phyloP scores from a whole-genome alignment of 768 basidiomycete genomes.

The Pholiota microspora region DNA sequence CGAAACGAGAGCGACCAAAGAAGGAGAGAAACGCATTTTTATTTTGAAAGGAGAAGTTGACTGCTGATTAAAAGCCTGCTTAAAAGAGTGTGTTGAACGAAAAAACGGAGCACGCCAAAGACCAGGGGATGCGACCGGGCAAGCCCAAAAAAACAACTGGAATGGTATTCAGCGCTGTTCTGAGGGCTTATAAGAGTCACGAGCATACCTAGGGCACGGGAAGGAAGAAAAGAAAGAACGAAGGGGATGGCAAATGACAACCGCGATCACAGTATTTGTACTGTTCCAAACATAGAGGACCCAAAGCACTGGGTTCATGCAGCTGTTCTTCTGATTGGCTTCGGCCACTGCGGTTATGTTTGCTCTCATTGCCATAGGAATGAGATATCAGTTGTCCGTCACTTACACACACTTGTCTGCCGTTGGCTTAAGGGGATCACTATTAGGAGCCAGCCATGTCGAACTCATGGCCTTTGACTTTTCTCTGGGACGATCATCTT shows the following conservation, averaged over 20 bases:
- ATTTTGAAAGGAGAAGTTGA: constrained; percentile 22
- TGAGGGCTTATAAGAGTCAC: neutral
- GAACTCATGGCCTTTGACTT: neutral
- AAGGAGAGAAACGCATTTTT: constrained; percentile 49
- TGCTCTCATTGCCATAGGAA: constrained; percentile 15
- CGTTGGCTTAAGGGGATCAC: neutral
- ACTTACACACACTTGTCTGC: constrained; percentile 2
- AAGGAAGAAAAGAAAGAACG: constrained; percentile 28
- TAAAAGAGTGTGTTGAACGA: constrained; percentile 33
- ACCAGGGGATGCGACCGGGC: constrained; percentile 71
- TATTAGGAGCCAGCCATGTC: neutral
- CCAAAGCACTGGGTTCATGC: constrained; percentile 20
- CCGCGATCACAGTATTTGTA: constrained; percentile 35
- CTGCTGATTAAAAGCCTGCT: constrained; percentile 44
- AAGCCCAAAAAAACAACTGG: constrained; percentile 55
- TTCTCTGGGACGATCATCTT: neutral
- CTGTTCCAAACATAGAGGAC: constrained; percentile 22
- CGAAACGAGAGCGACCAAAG: constrained; percentile 39
- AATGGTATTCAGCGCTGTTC: constrained; percentile 8
- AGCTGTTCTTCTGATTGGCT: constrained; percentile 27
- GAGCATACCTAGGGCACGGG: constrained; percentile 36
- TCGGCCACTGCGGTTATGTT: constrained; percentile 26
- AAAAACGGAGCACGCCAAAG: constrained; percentile 28
- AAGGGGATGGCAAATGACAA: constrained; percentile 24
- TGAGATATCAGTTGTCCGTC: constrained; percentile 13